phyloP scores from a whole-genome alignment of 371 early-diverging fungal genomes.

The Mortierella sp. region DNA sequence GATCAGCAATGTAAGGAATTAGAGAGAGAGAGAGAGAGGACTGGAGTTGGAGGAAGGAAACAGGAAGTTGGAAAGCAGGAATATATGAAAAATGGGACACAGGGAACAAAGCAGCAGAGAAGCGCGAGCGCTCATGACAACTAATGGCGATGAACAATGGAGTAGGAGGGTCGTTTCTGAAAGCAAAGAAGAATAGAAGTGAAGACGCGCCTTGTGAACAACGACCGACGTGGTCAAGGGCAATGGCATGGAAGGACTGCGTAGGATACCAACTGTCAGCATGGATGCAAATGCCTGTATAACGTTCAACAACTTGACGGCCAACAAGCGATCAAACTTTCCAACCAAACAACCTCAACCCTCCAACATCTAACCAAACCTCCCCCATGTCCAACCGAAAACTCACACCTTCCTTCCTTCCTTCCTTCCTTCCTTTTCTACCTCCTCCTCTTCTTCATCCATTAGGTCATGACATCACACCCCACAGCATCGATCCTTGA shows the following conservation, averaged over 20 bases:
- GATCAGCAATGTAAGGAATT: conserved; percentile 54
- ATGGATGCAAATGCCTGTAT: no score
- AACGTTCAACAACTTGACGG: no score
- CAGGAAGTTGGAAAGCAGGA: not conserved
- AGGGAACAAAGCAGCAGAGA: no score
- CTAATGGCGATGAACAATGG: not conserved
- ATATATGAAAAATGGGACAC: no score
- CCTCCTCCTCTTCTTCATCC: not conserved
- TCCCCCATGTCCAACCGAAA: no score
- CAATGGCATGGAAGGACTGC: not conserved
- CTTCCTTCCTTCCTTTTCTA: not conserved
- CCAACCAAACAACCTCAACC: no score
- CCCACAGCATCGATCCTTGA: conserved; percentile 55
- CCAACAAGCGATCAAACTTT: no score
- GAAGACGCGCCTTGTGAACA: not conserved
- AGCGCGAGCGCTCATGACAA: no score
- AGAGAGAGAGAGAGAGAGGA: not conserved
- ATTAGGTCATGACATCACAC: conserved; percentile 54
- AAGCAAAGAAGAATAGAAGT: not conserved
- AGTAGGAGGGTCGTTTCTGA: not conserved
- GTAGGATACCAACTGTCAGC: not conserved
- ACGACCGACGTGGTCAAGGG: not conserved
- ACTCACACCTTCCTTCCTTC: no score
- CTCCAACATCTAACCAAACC: no score
- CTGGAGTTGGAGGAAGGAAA: not conserved